These are phyloP conservation scores for Neohortaea acidophila DNA, from an alignment of 495 filamentous ascomycete genomes.

Conservation along the genomic window DNA sequence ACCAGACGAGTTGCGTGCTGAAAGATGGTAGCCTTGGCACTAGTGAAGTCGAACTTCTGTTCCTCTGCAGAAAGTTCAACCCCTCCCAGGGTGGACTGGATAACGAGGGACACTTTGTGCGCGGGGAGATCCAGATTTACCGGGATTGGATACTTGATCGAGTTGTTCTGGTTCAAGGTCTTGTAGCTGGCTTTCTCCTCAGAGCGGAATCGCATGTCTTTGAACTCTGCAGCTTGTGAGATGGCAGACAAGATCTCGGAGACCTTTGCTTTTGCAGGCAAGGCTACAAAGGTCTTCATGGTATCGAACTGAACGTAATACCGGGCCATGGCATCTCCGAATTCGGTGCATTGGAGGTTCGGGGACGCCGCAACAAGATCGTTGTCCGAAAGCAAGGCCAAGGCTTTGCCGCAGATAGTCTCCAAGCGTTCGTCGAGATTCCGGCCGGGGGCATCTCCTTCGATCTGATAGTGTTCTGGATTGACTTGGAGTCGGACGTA, in stretches of 20 bases:
- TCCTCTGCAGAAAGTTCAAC: slow-evolving; percentile 55
- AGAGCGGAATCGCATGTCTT: slow-evolving; percentile 56
- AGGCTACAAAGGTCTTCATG: slow-evolving; percentile 58
- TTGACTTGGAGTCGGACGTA: slow-evolving; percentile 69
- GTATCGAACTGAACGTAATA: slow-evolving; percentile 87
- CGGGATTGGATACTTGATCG: slow-evolving; percentile 65
- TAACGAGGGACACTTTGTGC: slow-evolving; percentile 78
- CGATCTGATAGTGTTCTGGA: slow-evolving; percentile 61
- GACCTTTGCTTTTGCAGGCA: slow-evolving; percentile 45
- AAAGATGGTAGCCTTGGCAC: slow-evolving; percentile 61
- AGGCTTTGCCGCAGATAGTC: slow-evolving; percentile 65
- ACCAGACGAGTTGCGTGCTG: slow-evolving; percentile 58
- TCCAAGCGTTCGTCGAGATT: slow-evolving; percentile 56
- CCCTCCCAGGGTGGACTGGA: slow-evolving; percentile 66
- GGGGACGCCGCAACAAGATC: slow-evolving; percentile 37
- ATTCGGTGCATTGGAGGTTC: slow-evolving; percentile 51
- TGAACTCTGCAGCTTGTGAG: slow-evolving; percentile 63
- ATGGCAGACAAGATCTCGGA: slow-evolving; percentile 53
- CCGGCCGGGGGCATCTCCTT: slow-evolving; percentile 37
- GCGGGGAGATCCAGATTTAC: slow-evolving; percentile 52
- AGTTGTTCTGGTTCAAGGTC: slow-evolving; percentile 59
- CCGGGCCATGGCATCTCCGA: slow-evolving; percentile 80
- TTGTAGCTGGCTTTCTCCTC: slow-evolving; percentile 65
- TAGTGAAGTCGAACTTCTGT: slow-evolving; percentile 43
- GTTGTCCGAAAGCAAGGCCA: slow-evolving; percentile 49